Evolutionary conservation across 768 basidiomycete species (phyloP), one percentile per base, ranked within the genome.

Genomic region (Mycena vitilis): DNA sequence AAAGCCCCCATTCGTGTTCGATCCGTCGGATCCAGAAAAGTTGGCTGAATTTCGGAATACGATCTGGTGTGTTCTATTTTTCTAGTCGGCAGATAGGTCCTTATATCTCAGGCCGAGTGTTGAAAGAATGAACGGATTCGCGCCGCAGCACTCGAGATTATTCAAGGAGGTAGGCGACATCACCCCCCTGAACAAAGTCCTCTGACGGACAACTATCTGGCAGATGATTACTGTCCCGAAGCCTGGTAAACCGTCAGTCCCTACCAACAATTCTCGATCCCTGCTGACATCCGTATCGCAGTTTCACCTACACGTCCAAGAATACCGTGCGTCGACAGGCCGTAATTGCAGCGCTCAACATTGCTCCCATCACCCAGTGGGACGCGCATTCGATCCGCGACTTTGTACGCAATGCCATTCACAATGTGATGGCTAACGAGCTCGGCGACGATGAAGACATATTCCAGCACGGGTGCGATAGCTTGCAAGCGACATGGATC

Each of bases 391-490:
- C 67, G n/a, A 74, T 73, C 8, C 52, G 74, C 3, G 71, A 70
- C 0, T 84, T 81, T 65, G 79, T 82, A 5, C 72, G 78, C 12
- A 62, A 62, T 20, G 77, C 79, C 13, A 78, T 85, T n/a, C 45
- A 68, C 22, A 77, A 75, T n/a, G 77, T 84, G 11, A 56, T 85
- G 70, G 54, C 56, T 9, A 53, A 49, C 4, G 44, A 60, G 1
- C 55, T 81, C 15, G 55, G 59, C 1, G 81, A 82, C 52, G 70
- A 73, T 1, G 79, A 78, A 22, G 81, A 84, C 53, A 57, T 85
- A 30, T 84, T 84, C 66, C 76, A 78, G 53, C 69, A 79, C 44
- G 83, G 84, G 9, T 81, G 81, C 60, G 83, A 84, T 58, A 86
- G 85, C 60, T 55, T 84, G 6, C 78, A 81, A 68, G 80, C 80